Evolutionary conservation across 106 monocot species (phyloP), one percentile per base, ranked within the genome.

Genomic region (Dioscorea zingiberensis): DNA sequence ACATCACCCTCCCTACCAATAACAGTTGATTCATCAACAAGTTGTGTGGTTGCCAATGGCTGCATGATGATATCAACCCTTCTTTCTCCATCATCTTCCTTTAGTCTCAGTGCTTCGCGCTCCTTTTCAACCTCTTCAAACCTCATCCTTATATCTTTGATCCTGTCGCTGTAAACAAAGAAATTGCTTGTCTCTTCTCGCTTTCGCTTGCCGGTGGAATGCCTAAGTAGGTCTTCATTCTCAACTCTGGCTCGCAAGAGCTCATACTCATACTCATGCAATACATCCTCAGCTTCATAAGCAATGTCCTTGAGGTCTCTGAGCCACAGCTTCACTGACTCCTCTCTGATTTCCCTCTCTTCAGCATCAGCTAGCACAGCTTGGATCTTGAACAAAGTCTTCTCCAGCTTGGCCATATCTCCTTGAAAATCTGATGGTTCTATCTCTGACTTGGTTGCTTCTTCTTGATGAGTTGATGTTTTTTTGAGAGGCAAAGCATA

Each of bases 331-430:
- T 47, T 13, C 13, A 58, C 22, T 16, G 53, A 32, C 14, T 8
- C 26, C 3, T 77, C 60, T 11, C 8, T 59, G 1, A 23, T 38
- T 13, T 59, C 60, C 56, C 56, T 65, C 48, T 25, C 54, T 47
- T 77, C 71, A 22, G 77, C 77, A 32, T 71, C 77, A 0, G 45
- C 48, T 13, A 77, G 59, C 2, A 72, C 71, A 4, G 9, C 29
- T 21, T 38, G 27, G 15, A 77, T 71, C 16, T 22, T 66, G 7
- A 7, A 14, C 1, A 77, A 25, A 2, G 28, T 28, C 4, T n/a
- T 18, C 21, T 21, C 17, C 45, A 63, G 63, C 38, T 63, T 19
- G 7, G n/a, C 22, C 63, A 63, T 15, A 38, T 30, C 4, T 38
- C 10, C 38, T 6, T 38, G 38, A 10, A 38, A 38, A 38, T 10